These are phyloP conservation scores for Cyclocybe aegerita DNA, from an alignment of 768 basidiomycete genomes.

Conservation along the genomic window DNA sequence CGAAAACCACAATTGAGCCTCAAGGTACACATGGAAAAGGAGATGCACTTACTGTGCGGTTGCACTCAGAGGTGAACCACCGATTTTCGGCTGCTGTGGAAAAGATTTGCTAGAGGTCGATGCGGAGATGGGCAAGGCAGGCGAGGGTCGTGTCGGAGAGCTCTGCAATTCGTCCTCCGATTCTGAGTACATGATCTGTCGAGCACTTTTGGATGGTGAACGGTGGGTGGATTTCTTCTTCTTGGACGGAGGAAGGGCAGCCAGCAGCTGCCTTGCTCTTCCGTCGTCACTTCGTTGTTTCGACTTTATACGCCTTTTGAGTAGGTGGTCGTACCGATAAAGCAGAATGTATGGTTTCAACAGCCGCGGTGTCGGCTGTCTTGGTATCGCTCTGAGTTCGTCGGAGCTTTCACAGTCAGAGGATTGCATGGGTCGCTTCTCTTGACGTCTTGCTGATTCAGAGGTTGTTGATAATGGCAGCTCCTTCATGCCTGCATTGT, in stretches of 20 bases:
- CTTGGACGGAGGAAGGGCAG: not conserved
- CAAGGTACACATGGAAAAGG: not conserved
- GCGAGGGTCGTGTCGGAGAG: not conserved
- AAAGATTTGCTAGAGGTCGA: not conserved
- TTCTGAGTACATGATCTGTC: not conserved
- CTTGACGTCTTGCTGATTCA: constrained; percentile 1
- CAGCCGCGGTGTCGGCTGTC: too few species aligned
- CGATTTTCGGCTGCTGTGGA: not conserved
- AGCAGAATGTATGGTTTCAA: too few species aligned
- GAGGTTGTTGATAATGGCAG: not conserved
- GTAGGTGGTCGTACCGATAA: too few species aligned
- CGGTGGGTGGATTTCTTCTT: not conserved
- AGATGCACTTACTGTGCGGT: not conserved
- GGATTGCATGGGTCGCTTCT: not conserved
- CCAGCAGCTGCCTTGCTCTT: too few species aligned
- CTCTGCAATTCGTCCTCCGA: not conserved
- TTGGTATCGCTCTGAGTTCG: too few species aligned
- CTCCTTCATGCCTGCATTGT: not conserved
- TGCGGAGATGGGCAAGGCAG: not conserved
- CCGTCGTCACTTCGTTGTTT: too few species aligned
- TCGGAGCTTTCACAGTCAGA: too few species aligned
- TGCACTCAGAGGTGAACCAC: not conserved
- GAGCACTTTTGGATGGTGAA: too few species aligned
- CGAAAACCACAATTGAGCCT: not conserved
- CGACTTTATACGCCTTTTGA: too few species aligned